Evolutionary conservation across 148 eudicot genomes (phyloP).

Genomic region (Talinum fruticosum): DNA sequence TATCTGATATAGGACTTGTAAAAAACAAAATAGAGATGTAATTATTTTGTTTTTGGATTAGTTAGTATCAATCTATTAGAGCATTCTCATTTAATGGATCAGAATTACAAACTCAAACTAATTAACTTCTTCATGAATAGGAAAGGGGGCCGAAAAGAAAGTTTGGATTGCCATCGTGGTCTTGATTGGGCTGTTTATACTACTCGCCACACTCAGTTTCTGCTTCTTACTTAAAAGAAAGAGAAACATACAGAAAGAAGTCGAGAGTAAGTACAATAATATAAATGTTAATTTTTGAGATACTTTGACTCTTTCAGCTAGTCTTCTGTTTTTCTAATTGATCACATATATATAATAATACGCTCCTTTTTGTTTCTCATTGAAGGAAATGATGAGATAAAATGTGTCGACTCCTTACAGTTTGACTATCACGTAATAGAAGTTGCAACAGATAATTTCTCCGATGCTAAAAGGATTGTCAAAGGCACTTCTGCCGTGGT

Average conservation of each 20-base stretch:
- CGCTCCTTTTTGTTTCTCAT: background rate
- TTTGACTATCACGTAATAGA: slow-evolving; percentile 14
- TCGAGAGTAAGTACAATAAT: background rate
- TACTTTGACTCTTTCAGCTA: too few relatives aligned
- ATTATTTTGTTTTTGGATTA: too few relatives aligned
- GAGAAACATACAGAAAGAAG: background rate
- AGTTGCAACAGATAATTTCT: slow-evolving; percentile 25
- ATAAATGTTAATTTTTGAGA: too few relatives aligned
- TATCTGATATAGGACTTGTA: too few relatives aligned
- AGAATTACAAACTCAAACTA: too few relatives aligned
- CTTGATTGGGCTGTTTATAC: background rate
- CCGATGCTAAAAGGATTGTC: slow-evolving; percentile 12
- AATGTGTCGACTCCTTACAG: slow-evolving; percentile 9
- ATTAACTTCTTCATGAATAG: background rate
- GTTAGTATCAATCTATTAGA: too few relatives aligned
- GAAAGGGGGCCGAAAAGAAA: background rate
- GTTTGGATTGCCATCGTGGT: background rate
- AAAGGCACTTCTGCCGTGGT: slow-evolving; percentile 1
- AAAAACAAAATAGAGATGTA: too few relatives aligned
- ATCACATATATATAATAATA: too few relatives aligned
- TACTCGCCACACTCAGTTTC: background rate
- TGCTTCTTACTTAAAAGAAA: background rate
- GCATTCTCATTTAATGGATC: too few relatives aligned
- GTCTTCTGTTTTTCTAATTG: too few relatives aligned
- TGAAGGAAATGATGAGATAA: slow-evolving; percentile 2